A percentile compares a stretch with the other conserved stretches of the same genome.
These are phyloP conservation scores for Penicillium salamii DNA, from an alignment of 495 filamentous ascomycete genomes.

Conservation along the genomic window DNA sequence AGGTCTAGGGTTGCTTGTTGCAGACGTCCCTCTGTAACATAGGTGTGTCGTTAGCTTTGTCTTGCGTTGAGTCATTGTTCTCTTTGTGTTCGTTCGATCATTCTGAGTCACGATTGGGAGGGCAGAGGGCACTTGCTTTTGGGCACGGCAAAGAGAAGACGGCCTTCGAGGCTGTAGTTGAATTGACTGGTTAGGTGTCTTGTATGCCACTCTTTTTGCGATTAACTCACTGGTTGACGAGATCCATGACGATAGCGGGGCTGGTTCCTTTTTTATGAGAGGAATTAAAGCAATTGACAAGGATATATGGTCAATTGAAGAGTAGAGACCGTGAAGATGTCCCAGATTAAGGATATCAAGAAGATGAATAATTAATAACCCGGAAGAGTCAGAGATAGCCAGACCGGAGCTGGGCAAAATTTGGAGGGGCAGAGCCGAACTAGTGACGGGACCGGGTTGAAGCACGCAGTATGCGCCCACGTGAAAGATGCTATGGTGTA, in stretches of 20 bases:
- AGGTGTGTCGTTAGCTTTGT: slow-evolving; percentile 12
- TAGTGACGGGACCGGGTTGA: slow-evolving; percentile 8
- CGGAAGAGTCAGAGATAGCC: slow-evolving; percentile 2
- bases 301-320: slow-evolving; percentile 14
- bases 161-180: slow-evolving; percentile 67
- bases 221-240: slow-evolving; percentile 75
- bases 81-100: background rate
- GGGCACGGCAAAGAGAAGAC: slow-evolving; percentile 92
- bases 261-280: no score
- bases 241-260: no score
- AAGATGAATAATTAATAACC: background rate
- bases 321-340: background rate
- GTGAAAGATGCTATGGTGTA: slow-evolving; percentile 4
- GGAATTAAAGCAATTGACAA: background rate
- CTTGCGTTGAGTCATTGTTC: slow-evolving; percentile 6
- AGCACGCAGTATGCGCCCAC: slow-evolving; percentile 3
- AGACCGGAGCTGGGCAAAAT: slow-evolving; percentile 27
- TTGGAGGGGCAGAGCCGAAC: slow-evolving; percentile 27
- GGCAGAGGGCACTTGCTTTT: slow-evolving; percentile 89
- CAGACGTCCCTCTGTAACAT: slow-evolving; percentile 78
- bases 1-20: slow-evolving; percentile 83
- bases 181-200: slow-evolving; percentile 4
- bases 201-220: no score
- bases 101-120: slow-evolving; percentile 23
- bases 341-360: background rate